These are phyloP conservation scores for Aureobasidium sp. DNA, from an alignment of 2,329 filamentous ascomycete species.

Conservation along the genomic window DNA sequence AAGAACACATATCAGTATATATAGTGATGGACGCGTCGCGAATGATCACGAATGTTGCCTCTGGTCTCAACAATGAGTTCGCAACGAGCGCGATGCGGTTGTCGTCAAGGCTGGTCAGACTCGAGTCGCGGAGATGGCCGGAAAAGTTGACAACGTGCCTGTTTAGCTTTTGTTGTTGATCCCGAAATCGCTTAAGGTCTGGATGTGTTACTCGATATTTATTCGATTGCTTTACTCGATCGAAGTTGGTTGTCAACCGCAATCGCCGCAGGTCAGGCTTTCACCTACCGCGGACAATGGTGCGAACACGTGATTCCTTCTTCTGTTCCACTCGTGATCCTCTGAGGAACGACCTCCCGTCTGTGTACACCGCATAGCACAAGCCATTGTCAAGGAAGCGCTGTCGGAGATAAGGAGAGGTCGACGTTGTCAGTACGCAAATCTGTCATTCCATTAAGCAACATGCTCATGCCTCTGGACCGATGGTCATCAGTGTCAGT, in stretches of 20 bases:
- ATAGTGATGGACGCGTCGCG: not conserved
- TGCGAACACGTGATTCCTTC: not conserved
- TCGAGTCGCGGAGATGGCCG: conserved; percentile 2
- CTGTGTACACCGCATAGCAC: not conserved
- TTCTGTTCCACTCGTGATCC: too few relatives aligned
- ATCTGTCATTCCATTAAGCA: not conserved
- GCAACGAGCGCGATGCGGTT: not conserved
- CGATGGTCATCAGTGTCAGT: not conserved
- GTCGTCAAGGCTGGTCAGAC: not conserved
- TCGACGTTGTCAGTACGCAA: not conserved
- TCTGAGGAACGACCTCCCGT: not conserved
- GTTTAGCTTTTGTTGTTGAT: conserved; percentile 7
- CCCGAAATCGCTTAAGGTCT: not conserved
- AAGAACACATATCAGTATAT: not conserved
- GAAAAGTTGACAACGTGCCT: not conserved
- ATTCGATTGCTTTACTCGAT: conserved; percentile 12
- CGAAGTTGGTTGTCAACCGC: not conserved
- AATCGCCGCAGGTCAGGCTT: not conserved
- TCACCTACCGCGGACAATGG: not conserved
- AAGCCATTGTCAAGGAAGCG: not conserved
- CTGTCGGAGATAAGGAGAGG: not conserved
- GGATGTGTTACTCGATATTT: conserved; percentile 6
- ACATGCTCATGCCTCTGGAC: not conserved
- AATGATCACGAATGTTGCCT: not conserved
- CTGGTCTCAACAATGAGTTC: not conserved